Conservation (phyloP, 129 eudicot genomes). For the Ambrosia trifida region DNA sequence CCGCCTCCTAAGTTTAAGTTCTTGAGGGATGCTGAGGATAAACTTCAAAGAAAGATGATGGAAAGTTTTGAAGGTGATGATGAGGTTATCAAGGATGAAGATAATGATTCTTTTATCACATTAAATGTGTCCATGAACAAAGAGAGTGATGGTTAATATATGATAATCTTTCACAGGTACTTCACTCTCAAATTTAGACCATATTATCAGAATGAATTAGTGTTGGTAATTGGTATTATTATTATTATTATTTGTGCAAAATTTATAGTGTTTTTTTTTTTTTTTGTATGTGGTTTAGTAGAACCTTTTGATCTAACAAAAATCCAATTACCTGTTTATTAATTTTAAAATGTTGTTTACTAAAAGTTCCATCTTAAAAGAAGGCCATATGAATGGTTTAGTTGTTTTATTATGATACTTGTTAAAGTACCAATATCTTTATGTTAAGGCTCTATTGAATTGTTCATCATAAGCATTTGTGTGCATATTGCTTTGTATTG, state of each 20-base stretch:
- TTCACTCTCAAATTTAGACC: background rate
- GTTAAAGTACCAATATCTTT: background rate
- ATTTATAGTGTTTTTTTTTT: background rate
- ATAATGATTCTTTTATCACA: slow-evolving; percentile 22
- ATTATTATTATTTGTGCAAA: slow-evolving; percentile 35
- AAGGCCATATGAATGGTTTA: slow-evolving; percentile 23
- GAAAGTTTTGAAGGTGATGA: slow-evolving; percentile 30
- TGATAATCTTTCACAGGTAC: slow-evolving; percentile 28
- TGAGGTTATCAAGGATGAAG: slow-evolving; percentile 9
- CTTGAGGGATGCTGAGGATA: slow-evolving; percentile 88
- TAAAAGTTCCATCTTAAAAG: slow-evolving; percentile 16
- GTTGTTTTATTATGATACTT: slow-evolving; percentile 1
- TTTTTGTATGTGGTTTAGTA: slow-evolving; percentile 25
- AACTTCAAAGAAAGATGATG: slow-evolving; percentile 48
- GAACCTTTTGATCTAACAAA: slow-evolving; percentile 27
- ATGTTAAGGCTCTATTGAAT: background rate
- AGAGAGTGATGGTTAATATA: slow-evolving; percentile 16
- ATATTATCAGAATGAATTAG: slow-evolving; percentile 16
- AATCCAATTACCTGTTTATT: slow-evolving; percentile 26
- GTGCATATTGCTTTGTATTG: background rate
- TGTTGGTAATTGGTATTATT: slow-evolving; percentile 4
- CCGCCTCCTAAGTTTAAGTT: slow-evolving; percentile 85
- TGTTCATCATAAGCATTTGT: background rate
- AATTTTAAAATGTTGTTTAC: slow-evolving; percentile 5
- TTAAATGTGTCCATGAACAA: slow-evolving; percentile 27